A percentile compares a stretch with the other conserved stretches of the same genome.
These are phyloP conservation scores for Balamuthia mandrillaris DNA, from an alignment of 208 protist genomes.

Conservation along the genomic window DNA sequence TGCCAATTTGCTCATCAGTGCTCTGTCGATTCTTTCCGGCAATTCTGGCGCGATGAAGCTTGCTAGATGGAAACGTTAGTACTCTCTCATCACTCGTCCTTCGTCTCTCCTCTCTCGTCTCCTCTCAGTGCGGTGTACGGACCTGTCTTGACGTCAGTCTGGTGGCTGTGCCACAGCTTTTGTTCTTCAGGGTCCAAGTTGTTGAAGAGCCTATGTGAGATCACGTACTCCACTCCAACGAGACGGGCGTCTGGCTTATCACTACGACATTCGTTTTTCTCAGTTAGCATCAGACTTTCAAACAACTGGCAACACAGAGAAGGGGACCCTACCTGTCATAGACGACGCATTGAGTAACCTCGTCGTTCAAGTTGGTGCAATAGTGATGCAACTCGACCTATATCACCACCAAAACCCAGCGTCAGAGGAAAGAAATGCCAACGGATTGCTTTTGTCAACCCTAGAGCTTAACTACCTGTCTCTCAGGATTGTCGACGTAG, in stretches of 20 bases:
- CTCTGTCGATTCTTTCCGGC: not conserved
- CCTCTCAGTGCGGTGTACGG: not conserved
- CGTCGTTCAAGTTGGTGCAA: not conserved
- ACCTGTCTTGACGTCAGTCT: constrained; percentile 22
- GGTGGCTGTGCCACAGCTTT: constrained; percentile 12
- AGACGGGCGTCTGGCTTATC: not conserved
- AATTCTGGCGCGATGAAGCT: not conserved
- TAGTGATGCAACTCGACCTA: constrained; percentile 20
- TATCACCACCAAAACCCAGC: not conserved
- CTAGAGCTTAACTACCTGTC: not conserved
- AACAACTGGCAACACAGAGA: no score
- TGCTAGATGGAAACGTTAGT: not conserved
- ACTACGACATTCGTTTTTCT: constrained; percentile 16
- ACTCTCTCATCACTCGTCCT: no score
- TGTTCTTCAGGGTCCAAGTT: not conserved
- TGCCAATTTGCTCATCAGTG: not conserved
- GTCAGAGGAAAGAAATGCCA: not conserved
- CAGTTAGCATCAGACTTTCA: no score
- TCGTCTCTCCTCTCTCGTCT: no score
- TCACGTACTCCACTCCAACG: constrained; percentile 4
- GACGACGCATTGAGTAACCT: not conserved
- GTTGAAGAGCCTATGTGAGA: not conserved
- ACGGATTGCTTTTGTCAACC: not conserved
- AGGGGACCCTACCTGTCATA: no score
- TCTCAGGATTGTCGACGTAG: not conserved